Base-by-base conservation (phyloP, 2,329 filamentous ascomycete genomes). In the Lojkania enalia region DNA sequence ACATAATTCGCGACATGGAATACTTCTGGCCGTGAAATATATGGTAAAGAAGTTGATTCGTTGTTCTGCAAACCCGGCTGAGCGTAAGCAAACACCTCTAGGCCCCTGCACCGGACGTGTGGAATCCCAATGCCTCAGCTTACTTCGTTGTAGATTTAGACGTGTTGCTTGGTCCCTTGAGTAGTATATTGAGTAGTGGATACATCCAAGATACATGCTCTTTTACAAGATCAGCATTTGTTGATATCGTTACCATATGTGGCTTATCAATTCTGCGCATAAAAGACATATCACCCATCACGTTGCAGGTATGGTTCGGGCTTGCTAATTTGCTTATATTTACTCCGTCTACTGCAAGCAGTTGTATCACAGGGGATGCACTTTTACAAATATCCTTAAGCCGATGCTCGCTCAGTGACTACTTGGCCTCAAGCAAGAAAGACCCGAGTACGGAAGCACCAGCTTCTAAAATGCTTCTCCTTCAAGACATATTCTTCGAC, bases 221-320 rank as follows among this genome's bases (percentile, higher is more conserved):
- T 1, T 60, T 71, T 19, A 61, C 64, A 5, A 62, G 61, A 46
- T 58, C 64, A 3, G 64, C 67, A 5, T 70, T 69, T 36, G 49
- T 73, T 2, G 71, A 73, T 30, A 48, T 72, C 12, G 39, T 66
- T 18, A 61, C 55, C 42, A 40, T 60, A 1, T 67, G 60, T 32
- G 61, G 58, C 3, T 11, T 11, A 9, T 33, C 30, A 33, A 33
- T 33, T 16, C 14, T 33, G 7, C 30, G 6, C 30, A 9, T 7
- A 33, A 15, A 9, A n/a, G 7, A 7, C n/a, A 9, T n/a, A n/a
- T 27, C n/a, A 9, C 7, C 23, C 7, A 7, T n/a, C 6, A 16
- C 14, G 6, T 16, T 33, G 30, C 9, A 41, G 7, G 45, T 52
- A 16, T 66, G 62, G 62, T 20, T 5, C 19, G 21, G 14, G 9